Evolutionary conservation across 208 protist genomes (phyloP).

Genomic region (Porcisia deanei): DNA sequence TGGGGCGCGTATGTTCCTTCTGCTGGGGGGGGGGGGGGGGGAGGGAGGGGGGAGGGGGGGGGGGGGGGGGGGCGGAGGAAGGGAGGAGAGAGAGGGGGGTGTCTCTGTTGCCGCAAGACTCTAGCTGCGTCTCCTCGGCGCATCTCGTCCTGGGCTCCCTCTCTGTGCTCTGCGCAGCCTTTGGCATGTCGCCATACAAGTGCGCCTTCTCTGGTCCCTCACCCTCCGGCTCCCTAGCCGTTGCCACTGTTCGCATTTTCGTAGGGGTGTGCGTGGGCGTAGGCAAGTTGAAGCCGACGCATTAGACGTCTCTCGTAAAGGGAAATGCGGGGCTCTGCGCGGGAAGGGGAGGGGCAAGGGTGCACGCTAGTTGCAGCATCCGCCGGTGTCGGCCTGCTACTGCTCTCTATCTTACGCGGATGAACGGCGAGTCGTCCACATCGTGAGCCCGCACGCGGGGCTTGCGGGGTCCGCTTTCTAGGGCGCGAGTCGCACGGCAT

Average conservation of each 20-base stretch:
- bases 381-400: neutral
- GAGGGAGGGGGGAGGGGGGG: neutral
- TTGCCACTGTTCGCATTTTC: neutral
- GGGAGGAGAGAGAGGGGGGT: neutral
- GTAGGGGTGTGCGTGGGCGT: constrained; percentile 1
- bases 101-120: neutral
- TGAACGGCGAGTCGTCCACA: neutral
- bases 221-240: neutral
- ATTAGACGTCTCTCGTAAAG: constrained; percentile 27
- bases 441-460: neutral
- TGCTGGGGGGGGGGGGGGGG: too few species aligned
- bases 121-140: neutral
- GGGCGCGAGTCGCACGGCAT: neutral
- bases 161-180: neutral
- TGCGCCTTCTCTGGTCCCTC: neutral
- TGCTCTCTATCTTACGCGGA: neutral
- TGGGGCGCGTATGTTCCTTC: too few species aligned
- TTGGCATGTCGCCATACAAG: neutral
- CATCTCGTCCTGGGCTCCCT: neutral
- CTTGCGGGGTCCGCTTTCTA: neutral
- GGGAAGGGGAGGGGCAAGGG: neutral
- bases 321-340: constrained; percentile 5
- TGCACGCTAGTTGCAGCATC: neutral
- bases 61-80: neutral
- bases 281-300: constrained; percentile 18